Conservation (phyloP, 1,284 basidiomycete species). For the Apiotrichum brassicae region DNA sequence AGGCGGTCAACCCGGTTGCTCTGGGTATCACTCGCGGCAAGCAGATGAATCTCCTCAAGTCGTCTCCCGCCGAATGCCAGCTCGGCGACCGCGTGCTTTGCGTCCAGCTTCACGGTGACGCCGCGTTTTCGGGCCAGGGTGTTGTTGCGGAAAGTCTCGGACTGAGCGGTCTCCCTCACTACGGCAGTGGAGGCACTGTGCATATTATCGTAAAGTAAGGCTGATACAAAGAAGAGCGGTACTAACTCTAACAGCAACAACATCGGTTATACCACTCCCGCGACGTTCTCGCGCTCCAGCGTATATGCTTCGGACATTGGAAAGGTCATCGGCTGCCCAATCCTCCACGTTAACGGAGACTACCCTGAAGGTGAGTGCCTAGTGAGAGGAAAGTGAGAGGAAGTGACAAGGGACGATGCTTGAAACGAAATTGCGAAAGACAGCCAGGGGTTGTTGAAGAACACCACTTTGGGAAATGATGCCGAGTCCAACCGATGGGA, state of each 20-base stretch:
- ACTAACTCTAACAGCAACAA: conserved; percentile 46
- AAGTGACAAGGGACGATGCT: too few species aligned
- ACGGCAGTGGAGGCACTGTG: conserved; percentile 77
- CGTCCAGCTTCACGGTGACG: conserved; percentile 82
- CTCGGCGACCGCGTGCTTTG: conserved; percentile 80
- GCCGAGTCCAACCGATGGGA: too few species aligned
- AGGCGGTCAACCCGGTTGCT: conserved; percentile 77
- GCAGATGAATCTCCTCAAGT: conserved; percentile 73
- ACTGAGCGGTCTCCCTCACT: conserved; percentile 77
- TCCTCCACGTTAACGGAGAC: conserved; percentile 88
- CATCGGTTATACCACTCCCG: conserved; percentile 84
- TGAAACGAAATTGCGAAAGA: too few species aligned
- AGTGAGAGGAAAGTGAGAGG: too few species aligned
- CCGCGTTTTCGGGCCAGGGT: conserved; percentile 81
- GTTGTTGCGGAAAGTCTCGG: conserved; percentile 82
- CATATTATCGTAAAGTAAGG: conserved; percentile 86
- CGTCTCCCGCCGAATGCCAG: conserved; percentile 58
- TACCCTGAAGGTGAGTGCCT: conserved; percentile 66
- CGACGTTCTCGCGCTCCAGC: conserved; percentile 70
- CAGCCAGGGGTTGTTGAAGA: too few species aligned
- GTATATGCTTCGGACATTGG: conserved; percentile 82
- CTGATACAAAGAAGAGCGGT: background rate
- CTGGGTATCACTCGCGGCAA: conserved; percentile 85
- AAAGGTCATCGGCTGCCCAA: conserved; percentile 81
- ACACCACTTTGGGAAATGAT: too few species aligned